phyloP scores from a whole-genome alignment of 306 rosid species.

The Astragalus glycyphyllos region DNA sequence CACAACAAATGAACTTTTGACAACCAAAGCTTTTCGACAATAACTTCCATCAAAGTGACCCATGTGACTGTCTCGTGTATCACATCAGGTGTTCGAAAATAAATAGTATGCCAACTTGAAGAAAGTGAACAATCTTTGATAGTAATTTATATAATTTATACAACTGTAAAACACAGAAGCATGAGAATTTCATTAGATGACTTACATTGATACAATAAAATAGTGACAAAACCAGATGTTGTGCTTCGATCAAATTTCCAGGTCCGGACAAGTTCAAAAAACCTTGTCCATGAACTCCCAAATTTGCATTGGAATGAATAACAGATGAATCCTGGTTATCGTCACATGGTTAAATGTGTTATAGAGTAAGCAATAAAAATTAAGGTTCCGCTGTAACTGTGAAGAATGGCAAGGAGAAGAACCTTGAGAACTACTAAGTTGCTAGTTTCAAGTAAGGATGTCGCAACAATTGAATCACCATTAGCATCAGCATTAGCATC shows the following conservation, averaged over 20 bases:
- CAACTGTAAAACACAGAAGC: not conserved
- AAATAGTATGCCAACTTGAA: constrained; percentile 28
- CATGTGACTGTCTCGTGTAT: constrained; percentile 17
- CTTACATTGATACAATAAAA: constrained; percentile 83
- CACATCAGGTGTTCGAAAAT: constrained; percentile 5
- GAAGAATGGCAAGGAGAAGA: constrained; percentile 39
- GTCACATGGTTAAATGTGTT: constrained; percentile 40
- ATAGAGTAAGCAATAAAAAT: constrained; percentile 40
- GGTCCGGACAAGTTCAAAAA: constrained; percentile 89
- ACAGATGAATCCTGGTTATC: constrained; percentile 79
- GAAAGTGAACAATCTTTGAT: constrained; percentile 34
- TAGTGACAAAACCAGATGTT: constrained; percentile 78
- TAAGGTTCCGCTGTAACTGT: constrained; percentile 29
- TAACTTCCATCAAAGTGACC: constrained; percentile 39
- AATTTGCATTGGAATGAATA: constrained; percentile 91
- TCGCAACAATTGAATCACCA: constrained; percentile 73
- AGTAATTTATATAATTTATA: constrained; percentile 15
- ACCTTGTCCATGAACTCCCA: constrained; percentile 99
- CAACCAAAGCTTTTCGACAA: constrained; percentile 34
- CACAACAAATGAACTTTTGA: constrained; percentile 6
- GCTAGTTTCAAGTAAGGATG: constrained; percentile 92
- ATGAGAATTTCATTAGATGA: constrained; percentile 30
- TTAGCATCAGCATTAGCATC: constrained; percentile 76
- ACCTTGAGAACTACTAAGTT: constrained; percentile 96
- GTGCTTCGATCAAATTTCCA: constrained; percentile 94